Evolutionary conservation across 305 asterid species (phyloP), one percentile per base, ranked within the genome.

Genomic region (Fraxinus baroniana): DNA sequence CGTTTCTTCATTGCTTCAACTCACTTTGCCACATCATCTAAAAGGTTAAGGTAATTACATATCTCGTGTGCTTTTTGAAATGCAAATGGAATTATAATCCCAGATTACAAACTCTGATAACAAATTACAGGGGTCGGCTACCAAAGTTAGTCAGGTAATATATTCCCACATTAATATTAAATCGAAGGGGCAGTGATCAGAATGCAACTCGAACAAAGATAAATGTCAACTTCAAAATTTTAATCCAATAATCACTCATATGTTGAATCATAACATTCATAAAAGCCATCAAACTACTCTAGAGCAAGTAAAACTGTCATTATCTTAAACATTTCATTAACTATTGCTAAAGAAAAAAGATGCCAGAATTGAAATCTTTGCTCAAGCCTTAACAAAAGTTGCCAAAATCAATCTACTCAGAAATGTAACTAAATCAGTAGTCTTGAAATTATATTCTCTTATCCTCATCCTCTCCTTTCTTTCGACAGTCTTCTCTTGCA

Each of bases 251-350:
- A 78, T 68, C 13, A 62, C 73, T 55, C 57, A 22, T 64, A n/a
- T 60, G 36, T 39, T 60, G 1, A 77, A 57, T 60, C 41, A 71
- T 41, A 60, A 33, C 77, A 79, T 24, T 71, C 76, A 78, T 37
- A 41, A 70, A 32, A 68, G 49, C 80, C 55, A 82, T n/a, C 76
- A 70, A 33, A 18, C 39, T 6, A 77, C 33, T 39, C 85, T 17
- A 74, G 71, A 74, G 41, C 82, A 52, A 76, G 82, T 18, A 83
- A 74, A 83, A 20, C 36, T 35, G 78, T 24, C 39, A 73, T 46
- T 1, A 72, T 75, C 33, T 70, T n/a, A 76, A 74, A 64, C 3
- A 85, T 68, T 46, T 28, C 77, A 10, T 20, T 13, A 79, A 57
- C 28, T 71, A 60, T 66, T 5, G 66, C 62, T 20, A 41, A 28